Conservation (phyloP, 2,329 filamentous ascomycete species). For the Cytospora paraplurivora region DNA sequence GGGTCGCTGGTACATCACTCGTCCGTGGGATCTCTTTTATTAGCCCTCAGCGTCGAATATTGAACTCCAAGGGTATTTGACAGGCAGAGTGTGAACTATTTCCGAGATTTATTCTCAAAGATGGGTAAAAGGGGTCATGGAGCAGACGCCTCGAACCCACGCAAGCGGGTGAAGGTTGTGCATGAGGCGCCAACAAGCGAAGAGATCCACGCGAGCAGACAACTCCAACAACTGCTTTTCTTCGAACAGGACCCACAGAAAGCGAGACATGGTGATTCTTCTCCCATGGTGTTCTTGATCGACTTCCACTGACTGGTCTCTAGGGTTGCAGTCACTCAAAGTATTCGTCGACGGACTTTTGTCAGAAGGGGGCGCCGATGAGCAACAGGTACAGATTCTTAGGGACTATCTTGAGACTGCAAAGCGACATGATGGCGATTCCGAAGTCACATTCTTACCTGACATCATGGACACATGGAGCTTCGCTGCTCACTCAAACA, state of each 20-base stretch:
- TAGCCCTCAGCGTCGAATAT: not conserved
- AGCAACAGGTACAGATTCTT: slow-evolving; percentile 60
- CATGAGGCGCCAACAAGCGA: slow-evolving; percentile 61
- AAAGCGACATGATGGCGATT: slow-evolving; percentile 55
- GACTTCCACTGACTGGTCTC: slow-evolving; percentile 17
- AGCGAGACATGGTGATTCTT: slow-evolving; percentile 62
- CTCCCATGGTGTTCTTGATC: not conserved
- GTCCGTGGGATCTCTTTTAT: not conserved
- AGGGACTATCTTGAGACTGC: slow-evolving; percentile 67
- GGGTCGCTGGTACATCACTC: not conserved
- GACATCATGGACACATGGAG: slow-evolving; percentile 89
- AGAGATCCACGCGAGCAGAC: slow-evolving; percentile 63
- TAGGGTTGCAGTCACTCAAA: slow-evolving; percentile 71
- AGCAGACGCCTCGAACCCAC: slow-evolving; percentile 42
- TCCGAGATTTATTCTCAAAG: not conserved
- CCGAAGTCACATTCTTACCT: slow-evolving; percentile 65
- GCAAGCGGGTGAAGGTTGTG: slow-evolving; percentile 59
- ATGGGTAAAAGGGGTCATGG: slow-evolving; percentile 35
- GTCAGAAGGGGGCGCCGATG: slow-evolving; percentile 51
- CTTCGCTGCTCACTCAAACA: slow-evolving; percentile 76
- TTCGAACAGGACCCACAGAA: slow-evolving; percentile 71
- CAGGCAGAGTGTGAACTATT: not conserved
- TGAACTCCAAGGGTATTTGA: not conserved
- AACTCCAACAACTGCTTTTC: slow-evolving; percentile 67
- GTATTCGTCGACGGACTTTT: slow-evolving; percentile 68